Conservation (phyloP, 495 filamentous ascomycete species). For the Aspergillus asperescens region DNA sequence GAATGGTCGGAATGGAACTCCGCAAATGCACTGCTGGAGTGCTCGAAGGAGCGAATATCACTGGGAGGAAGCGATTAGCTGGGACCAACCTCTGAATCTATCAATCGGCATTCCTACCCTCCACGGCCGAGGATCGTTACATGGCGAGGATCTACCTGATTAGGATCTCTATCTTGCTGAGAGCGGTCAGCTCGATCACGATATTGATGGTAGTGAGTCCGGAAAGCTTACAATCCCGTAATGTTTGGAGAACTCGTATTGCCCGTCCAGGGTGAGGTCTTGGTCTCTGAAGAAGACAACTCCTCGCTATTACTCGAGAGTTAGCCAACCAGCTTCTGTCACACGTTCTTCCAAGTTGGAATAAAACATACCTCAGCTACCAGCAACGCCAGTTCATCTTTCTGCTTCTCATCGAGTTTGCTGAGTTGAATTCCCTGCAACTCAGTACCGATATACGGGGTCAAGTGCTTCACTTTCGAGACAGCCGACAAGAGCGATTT, state of each 20-base stretch:
- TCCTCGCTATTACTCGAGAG: constrained; percentile 17
- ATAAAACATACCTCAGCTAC: constrained; percentile 28
- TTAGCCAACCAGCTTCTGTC: no score
- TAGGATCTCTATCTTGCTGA: constrained; percentile 5
- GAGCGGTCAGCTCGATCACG: neutral
- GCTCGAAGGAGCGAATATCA: constrained; percentile 6
- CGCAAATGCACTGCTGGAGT: constrained; percentile 5
- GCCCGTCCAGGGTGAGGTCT: constrained; percentile 28
- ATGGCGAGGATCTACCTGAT: constrained; percentile 7
- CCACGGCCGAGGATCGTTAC: constrained; percentile 3
- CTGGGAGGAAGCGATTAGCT: constrained; percentile 1
- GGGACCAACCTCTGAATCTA: neutral
- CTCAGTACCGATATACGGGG: constrained; percentile 41
- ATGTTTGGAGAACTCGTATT: constrained; percentile 22
- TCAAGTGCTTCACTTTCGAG: constrained; percentile 20
- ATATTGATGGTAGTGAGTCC: neutral
- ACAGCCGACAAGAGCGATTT: constrained; percentile 9
- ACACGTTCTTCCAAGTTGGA: neutral
- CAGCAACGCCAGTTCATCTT: constrained; percentile 41
- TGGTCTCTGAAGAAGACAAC: constrained; percentile 44
- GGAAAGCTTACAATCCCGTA: constrained; percentile 12
- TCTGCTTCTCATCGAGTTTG: constrained; percentile 30
- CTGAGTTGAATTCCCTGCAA: constrained; percentile 38
- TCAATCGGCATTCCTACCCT: neutral
- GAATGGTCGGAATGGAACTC: constrained; percentile 26